Base-by-base conservation (phyloP, 345 rosid species). In the Aurinia saxatilis region DNA sequence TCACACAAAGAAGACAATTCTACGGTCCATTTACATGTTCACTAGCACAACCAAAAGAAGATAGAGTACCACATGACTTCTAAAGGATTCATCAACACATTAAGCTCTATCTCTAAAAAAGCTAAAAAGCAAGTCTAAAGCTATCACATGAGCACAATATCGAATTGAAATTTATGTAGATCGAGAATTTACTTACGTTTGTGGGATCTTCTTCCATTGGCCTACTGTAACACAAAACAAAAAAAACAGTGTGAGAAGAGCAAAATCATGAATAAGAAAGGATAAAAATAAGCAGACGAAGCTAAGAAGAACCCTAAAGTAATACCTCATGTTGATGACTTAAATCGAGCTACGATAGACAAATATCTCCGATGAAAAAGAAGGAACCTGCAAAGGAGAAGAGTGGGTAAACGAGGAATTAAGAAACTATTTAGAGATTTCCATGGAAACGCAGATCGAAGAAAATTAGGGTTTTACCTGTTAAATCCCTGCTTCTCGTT, bases 121-220 rank as follows among this genome's bases (percentile, higher is more conserved):
- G n/a, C n/a, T n/a, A n/a, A n/a, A n/a, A n/a, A 46, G 2, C 21
- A 29, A 46, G 4, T n/a, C 19, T 46, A 13, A 14, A 31, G 55
- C 42, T 34, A 36, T 36, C 23, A 33, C 33, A 51, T 9, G 2
- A 15, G 31, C 25, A 14, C 41, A 31, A 12, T 1, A 13, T 0
- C 37, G 15, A 70, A 63, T 36, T 47, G 46, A 15, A 27, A 40
- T 60, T 50, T 19, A 8, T 18, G 42, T 16, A 35, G 57, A 71
- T 40, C 35, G 64, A 39, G 39, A 68, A 19, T 30, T 36, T 11
- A 66, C 83, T 79, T 64, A 79, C 81, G 25, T 51, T 73, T 51
- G 61, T 68, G 57, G 61, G 62, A 61, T 88, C 95, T 38, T 83
- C 95, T 34, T 85, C 95, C 95, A 85, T 85, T n/a, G 89, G 78